Base-by-base conservation (phyloP, 306 rosid genomes). In the Senna tora region DNA sequence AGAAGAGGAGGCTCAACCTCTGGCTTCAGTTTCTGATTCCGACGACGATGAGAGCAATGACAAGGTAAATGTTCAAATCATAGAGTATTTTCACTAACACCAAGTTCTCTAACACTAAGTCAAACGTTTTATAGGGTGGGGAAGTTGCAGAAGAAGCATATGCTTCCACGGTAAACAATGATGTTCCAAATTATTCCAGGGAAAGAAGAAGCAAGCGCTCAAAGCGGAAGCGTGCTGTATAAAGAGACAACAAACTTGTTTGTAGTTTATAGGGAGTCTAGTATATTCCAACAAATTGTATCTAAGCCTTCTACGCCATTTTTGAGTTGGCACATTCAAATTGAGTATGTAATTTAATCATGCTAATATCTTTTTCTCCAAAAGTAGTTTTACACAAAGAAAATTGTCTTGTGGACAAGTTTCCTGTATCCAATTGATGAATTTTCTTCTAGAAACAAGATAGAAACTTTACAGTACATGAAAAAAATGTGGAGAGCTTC, bases 151-250 rank as follows among this genome's bases (percentile, higher is more conserved):
- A 91, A 82, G 92, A 87, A 72, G 85, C 85, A 42, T 85, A 84
- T 65, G 86, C 84, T 67, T 85, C 97, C 13, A 78, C 78, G 42
- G 77, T 53, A 43, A 72, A 69, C 49, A 74, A 95, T 58, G 93
- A 84, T 60, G 81, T 69, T 84, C 89, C 86, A 43, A 76, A 73
- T 73, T 80, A 25, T 78, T 83, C 87, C 58, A 90, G 85, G 80
- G 95, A 82, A 39, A 95, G 84, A 81, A 91, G 92, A 89, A 95
- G 96, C 84, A 95, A 95, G 81, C 97, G 97, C 65, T 94, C 98
- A 7, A 94, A 91, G 84, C 82, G 96, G 87, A 94, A 87, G 85
- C 94, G 92, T 61, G 86, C 94, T 59, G 92, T 74, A 75, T 94
- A 79, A 80, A 72, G 20, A 67, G 70, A 81, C 63, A 21, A 16